A percentile compares a stretch with the other conserved stretches of the same genome.
Evolutionary conservation across 2,329 filamentous ascomycete genomes (phyloP).

Genomic region (Diplodia intermedia): DNA sequence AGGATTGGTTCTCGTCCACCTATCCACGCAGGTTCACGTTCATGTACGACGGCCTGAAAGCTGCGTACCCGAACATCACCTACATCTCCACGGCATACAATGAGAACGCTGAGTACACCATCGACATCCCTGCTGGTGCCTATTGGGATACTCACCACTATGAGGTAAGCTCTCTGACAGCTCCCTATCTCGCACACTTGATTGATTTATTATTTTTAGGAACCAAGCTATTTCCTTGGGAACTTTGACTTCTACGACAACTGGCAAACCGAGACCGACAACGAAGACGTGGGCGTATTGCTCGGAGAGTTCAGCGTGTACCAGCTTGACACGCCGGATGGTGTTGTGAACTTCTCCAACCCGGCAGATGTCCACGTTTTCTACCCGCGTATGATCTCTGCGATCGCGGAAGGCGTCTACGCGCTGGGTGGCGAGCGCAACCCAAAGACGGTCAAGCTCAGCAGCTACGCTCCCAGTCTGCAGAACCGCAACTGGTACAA

Average conservation of each 20-base stretch:
- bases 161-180: conserved; percentile 2
- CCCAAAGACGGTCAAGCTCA: conserved; percentile 41
- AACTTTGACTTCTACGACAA: conserved; percentile 36
- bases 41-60: conserved; percentile 46
- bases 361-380: conserved; percentile 37
- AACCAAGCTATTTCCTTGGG: conserved; percentile 49
- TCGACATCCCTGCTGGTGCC: conserved; percentile 45
- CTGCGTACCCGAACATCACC: conserved; percentile 45
- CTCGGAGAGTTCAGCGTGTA: conserved; percentile 41
- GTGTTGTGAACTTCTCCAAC: conserved; percentile 36
- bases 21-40: conserved; percentile 44
- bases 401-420: conserved; percentile 43
- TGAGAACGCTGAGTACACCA: conserved; percentile 43
- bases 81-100: conserved; percentile 42
- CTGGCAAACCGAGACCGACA: conserved; percentile 37
- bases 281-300: conserved; percentile 37
- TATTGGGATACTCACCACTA: conserved; percentile 55
- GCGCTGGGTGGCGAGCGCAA: conserved; percentile 42
- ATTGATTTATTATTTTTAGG: conserved; percentile 33
- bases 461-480: conserved; percentile 41
- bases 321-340: conserved; percentile 40
- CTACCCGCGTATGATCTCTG: conserved; percentile 41
- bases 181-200: neutral
- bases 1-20: conserved; percentile 47
- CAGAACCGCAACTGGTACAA: conserved; percentile 45